A percentile compares a stretch with the other conserved stretches of the same genome.
Evolutionary conservation across 805 yeast genomes (phyloP).

Genomic region (Metschnikowia henanensis): DNA sequence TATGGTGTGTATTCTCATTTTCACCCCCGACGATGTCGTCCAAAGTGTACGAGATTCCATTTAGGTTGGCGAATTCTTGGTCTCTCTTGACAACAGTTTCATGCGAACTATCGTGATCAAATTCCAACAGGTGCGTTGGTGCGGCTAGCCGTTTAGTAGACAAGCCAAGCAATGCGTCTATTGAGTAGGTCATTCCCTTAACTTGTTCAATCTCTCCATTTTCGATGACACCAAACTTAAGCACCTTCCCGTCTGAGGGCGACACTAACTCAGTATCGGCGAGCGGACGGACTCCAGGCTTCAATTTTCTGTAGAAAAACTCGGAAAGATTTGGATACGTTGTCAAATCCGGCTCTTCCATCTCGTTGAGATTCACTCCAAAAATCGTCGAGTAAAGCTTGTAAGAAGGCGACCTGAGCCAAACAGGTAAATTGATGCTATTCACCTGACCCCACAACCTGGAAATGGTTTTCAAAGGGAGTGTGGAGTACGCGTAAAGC

Average conservation of each 20-base stretch:
- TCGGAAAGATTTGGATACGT: constrained; percentile 82
- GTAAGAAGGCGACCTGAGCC: constrained; percentile 85
- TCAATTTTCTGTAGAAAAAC: constrained; percentile 82
- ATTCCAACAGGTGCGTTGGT: constrained; percentile 50
- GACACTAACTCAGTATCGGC: constrained; percentile 67
- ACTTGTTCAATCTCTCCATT: constrained; percentile 94
- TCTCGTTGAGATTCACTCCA: constrained; percentile 88
- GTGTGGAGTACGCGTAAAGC: constrained; percentile 81
- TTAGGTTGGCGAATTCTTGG: constrained; percentile 72
- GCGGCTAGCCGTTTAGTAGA: constrained; percentile 50
- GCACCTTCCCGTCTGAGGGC: constrained; percentile 91
- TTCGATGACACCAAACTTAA: constrained; percentile 78
- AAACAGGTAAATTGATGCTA: constrained; percentile 76
- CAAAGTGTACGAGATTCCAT: constrained; percentile 70
- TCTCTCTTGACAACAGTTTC: constrained; percentile 51
- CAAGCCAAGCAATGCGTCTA: constrained; percentile 83
- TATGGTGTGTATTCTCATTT: constrained; percentile 41
- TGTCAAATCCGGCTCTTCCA: constrained; percentile 76
- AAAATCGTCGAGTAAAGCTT: constrained; percentile 74
- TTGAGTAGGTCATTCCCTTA: constrained; percentile 91
- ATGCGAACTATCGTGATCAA: constrained; percentile 41
- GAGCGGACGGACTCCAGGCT: constrained; percentile 78
- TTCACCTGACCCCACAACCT: constrained; percentile 95
- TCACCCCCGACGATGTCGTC: constrained; percentile 68
- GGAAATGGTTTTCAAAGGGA: constrained; percentile 89